phyloP scores from a whole-genome alignment of 2,329 filamentous ascomycete genomes.

The Venturia effusa region DNA sequence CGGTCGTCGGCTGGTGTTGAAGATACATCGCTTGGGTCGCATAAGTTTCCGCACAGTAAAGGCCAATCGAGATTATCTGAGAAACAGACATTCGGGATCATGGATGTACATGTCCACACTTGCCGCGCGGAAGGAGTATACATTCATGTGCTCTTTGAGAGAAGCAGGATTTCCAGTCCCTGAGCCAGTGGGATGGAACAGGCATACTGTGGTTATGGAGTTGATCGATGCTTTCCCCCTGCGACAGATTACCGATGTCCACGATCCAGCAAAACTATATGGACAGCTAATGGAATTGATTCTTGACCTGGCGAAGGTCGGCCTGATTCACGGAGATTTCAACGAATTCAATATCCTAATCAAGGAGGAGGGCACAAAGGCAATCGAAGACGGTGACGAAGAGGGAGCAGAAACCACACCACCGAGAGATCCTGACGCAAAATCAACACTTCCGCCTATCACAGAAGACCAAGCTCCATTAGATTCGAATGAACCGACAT shows the following conservation, averaged over 20 bases:
- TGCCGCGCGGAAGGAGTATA: constrained; percentile 86
- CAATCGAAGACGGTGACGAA: constrained; percentile 19
- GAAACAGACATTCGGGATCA: constrained; percentile 65
- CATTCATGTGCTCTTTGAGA: constrained; percentile 80
- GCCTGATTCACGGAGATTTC: constrained; percentile 94
- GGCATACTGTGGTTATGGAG: constrained; percentile 94
- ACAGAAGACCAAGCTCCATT: constrained; percentile 10
- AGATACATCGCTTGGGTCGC: constrained; percentile 89
- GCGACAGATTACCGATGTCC: constrained; percentile 74
- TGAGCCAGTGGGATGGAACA: constrained; percentile 74
- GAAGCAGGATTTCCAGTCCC: constrained; percentile 85
- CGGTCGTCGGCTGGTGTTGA: constrained; percentile 63
- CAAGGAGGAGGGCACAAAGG: constrained; percentile 46
- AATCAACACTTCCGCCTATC: constrained; percentile 19
- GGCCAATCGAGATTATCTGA: constrained; percentile 88
- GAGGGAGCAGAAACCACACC: background rate
- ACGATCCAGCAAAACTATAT: constrained; percentile 77
- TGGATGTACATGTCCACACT: constrained; percentile 98
- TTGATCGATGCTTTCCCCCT: constrained; percentile 87
- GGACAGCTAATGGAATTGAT: constrained; percentile 84
- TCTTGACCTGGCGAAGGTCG: constrained; percentile 69
- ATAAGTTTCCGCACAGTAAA: constrained; percentile 97
- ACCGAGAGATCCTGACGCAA: constrained; percentile 14
- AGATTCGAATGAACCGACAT: constrained; percentile 16
- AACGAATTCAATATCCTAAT: constrained; percentile 99